These are phyloP conservation scores for Scopulariopsis brevicaulis DNA, from an alignment of 2,329 filamentous ascomycete genomes.

Conservation along the genomic window DNA sequence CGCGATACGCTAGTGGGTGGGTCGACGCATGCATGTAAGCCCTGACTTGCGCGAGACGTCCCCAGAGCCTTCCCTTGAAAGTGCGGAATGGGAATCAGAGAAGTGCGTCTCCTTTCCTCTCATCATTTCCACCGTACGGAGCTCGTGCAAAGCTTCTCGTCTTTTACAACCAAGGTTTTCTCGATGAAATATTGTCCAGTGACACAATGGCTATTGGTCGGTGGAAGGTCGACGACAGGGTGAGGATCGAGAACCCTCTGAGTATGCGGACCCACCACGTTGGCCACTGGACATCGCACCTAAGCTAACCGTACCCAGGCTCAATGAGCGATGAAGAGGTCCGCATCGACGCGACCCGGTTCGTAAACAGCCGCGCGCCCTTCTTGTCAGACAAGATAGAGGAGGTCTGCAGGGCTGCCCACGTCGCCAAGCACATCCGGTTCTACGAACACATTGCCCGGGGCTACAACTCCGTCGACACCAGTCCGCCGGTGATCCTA, in stretches of 20 bases:
- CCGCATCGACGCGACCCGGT: conserved; percentile 1
- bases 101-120: background rate
- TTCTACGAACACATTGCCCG: conserved; percentile 25
- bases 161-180: background rate
- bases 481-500: conserved; percentile 8
- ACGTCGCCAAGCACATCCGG: conserved; percentile 26
- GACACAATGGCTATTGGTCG: background rate
- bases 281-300: background rate
- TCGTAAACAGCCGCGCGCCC: conserved; percentile 2
- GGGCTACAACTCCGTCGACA: conserved; percentile 8
- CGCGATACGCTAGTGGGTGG: background rate
- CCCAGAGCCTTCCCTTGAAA: too few relatives aligned
- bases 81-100: too few relatives aligned
- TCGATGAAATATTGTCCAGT: background rate
- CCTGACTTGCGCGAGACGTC: too few relatives aligned
- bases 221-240: background rate
- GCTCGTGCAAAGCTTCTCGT: background rate
- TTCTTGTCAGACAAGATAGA: background rate
- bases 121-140: background rate
- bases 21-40: background rate
- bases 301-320: background rate
- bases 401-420: conserved; percentile 17
- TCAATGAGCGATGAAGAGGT: conserved; percentile 2
- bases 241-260: conserved; percentile 3
- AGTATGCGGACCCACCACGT: background rate